Base-by-base conservation (phyloP, 2,329 filamentous ascomycete species). In the Teratosphaeria epicoccoides region DNA sequence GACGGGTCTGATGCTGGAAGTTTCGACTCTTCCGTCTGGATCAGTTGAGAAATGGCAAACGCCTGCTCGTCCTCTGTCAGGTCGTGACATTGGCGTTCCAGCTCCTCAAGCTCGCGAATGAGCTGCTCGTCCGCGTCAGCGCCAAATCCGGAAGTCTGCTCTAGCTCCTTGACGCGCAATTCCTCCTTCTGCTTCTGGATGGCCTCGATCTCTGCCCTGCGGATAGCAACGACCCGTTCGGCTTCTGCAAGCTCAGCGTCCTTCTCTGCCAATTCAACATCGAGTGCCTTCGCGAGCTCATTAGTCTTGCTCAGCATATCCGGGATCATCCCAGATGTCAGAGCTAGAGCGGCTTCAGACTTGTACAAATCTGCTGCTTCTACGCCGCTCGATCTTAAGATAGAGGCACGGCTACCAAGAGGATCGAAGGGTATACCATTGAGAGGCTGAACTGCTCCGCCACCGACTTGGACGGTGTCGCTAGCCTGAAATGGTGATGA, bases 211-310 rank as follows among this genome's bases (percentile, higher is more conserved):
- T 91, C 87, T 26, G 78, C 75, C 56, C 85, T 80, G 0, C 85
- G 83, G 58, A 83, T 84, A 54, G 68, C 68, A 22, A 72, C 68
- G 1, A 76, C 71, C 3, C 73, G 69, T 50, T 74, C 70, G 1
- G 73, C 72, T 54, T 77, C 74, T 9, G 66, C 61, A 0, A 69
- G 63, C 54, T 77, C 74, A 2, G 66, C 66, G 49, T 88, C 81
- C 63, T 87, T 88, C 57, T 89, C 85, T 49, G 79, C 77, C 61
- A 87, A 80, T 64, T 91, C 85, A 24, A 83, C 79, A 53, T 93
- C 87, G 62, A 88, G 88, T 51, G 70, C 69, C 20, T 61, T 57
- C 4, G 74, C 72, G 22, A 76, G 62, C 48, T 68, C 63, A 52
- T 70, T 66, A 49, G 68, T 68, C 49, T 74, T 74, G 52, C 68